phyloP scores from a whole-genome alignment of 192 early-diverging fungal species.

The Podila clonocystis region DNA sequence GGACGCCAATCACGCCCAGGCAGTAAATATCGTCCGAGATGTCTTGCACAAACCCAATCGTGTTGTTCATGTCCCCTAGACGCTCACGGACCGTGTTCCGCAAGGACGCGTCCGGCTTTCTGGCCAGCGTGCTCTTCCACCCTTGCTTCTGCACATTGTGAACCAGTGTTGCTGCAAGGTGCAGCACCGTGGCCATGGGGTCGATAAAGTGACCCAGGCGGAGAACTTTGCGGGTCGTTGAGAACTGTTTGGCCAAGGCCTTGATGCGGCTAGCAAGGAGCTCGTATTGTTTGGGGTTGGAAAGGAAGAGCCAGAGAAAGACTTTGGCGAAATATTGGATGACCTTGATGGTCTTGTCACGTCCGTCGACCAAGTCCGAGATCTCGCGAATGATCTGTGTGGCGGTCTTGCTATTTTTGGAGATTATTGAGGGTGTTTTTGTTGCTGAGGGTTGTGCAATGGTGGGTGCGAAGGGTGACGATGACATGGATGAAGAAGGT shows the following conservation, averaged over 20 bases:
- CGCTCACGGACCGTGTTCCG: slow-evolving; percentile 15
- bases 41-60: slow-evolving; percentile 71
- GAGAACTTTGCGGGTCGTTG: slow-evolving; percentile 78
- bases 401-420: slow-evolving; percentile 23
- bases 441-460: not conserved
- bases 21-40: slow-evolving; percentile 81
- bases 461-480: not conserved
- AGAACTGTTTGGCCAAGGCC: slow-evolving; percentile 73
- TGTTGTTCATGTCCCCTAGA: slow-evolving; percentile 53
- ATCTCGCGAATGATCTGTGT: slow-evolving; percentile 65
- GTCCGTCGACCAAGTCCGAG: slow-evolving; percentile 78
- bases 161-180: slow-evolving; percentile 19
- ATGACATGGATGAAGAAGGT: slow-evolving; percentile 12
- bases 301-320: slow-evolving; percentile 61
- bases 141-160: not conserved
- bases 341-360: slow-evolving; percentile 86
- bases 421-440: not conserved
- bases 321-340: slow-evolving; percentile 82
- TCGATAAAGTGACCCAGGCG: slow-evolving; percentile 77
- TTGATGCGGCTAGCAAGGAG: slow-evolving; percentile 31
- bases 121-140: slow-evolving; percentile 8
- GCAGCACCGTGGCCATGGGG: slow-evolving; percentile 66
- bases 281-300: slow-evolving; percentile 25
- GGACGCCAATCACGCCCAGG: slow-evolving; percentile 72
- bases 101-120: slow-evolving; percentile 8